Evolutionary conservation across 257 asterid species (phyloP).

Genomic region (Cinchona pubescens): DNA sequence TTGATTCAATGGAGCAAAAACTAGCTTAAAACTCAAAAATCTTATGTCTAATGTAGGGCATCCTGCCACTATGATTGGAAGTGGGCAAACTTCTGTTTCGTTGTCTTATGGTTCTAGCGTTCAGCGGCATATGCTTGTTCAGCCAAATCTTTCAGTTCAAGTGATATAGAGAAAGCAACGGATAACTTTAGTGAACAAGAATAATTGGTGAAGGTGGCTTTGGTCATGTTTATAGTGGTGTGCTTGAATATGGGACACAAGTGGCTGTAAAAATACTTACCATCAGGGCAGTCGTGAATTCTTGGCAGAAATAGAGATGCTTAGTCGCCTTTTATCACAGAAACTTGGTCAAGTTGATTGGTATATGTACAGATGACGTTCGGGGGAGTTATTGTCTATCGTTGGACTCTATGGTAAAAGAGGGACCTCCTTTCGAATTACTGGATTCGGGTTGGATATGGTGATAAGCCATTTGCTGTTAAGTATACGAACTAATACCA

Average conservation of each 20-base stretch:
- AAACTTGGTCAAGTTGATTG: constrained; percentile 82
- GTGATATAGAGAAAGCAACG: constrained; percentile 77
- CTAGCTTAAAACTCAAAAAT: not conserved
- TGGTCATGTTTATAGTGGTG: constrained; percentile 83
- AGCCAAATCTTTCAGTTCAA: constrained; percentile 60
- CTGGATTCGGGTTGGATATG: too few species aligned
- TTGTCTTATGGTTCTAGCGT: constrained; percentile 78
- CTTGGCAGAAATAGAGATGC: constrained; percentile 97
- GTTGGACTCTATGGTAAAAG: too few species aligned
- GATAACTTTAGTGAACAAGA: constrained; percentile 68
- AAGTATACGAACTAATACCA: constrained; percentile 71
- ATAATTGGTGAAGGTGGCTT: constrained; percentile 95
- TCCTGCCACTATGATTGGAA: constrained; percentile 49
- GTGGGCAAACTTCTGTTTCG: constrained; percentile 65
- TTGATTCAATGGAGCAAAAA: not conserved
- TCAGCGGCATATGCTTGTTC: constrained; percentile 74
- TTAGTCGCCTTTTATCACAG: constrained; percentile 89
- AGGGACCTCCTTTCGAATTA: too few species aligned
- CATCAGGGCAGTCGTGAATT: constrained; percentile 91
- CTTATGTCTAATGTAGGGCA: constrained; percentile 32
- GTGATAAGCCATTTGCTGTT: too few species aligned
- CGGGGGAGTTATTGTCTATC: too few species aligned
- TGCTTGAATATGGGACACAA: constrained; percentile 70
- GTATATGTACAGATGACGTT: constrained; percentile 87
- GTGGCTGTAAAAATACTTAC: constrained; percentile 82